Evolutionary conservation across 352 stramenopile species (phyloP).

Genomic region (Globisporangium parvum): DNA sequence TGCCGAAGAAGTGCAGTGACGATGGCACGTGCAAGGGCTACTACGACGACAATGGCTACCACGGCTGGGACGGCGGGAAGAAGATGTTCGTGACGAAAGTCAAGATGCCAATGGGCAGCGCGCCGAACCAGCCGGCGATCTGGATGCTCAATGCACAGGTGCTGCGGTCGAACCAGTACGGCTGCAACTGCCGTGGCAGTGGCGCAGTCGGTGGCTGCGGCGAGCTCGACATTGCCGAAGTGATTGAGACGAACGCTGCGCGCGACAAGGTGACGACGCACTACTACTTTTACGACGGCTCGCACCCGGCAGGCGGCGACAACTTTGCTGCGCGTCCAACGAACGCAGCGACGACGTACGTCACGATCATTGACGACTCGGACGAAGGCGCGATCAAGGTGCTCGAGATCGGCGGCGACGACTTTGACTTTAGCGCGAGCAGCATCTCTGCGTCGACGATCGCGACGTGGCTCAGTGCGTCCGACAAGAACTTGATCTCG

Average conservation of each 20-base stretch:
- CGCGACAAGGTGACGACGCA: conserved; percentile 60
- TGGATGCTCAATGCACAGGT: conserved; percentile 78
- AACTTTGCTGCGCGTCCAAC: conserved; percentile 34
- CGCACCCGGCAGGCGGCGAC: conserved; percentile 29
- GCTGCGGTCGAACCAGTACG: conserved; percentile 58
- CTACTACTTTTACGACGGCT: conserved; percentile 70
- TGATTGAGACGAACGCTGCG: conserved; percentile 53
- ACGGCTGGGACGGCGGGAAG: conserved; percentile 65
- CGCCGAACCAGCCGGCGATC: conserved; percentile 53
- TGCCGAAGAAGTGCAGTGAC: conserved; percentile 36
- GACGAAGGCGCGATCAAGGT: conserved; percentile 34
- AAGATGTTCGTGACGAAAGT: conserved; percentile 80
- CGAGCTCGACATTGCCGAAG: conserved; percentile 67
- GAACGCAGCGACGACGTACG: conserved; percentile 30
- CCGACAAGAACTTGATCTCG: conserved; percentile 28
- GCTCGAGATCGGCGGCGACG: conserved; percentile 29
- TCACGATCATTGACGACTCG: conserved; percentile 47
- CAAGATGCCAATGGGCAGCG: conserved; percentile 35
- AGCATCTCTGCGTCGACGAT: conserved; percentile 25
- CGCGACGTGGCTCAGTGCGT: conserved; percentile 26
- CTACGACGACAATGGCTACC: conserved; percentile 58
- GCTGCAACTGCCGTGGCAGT: conserved; percentile 65
- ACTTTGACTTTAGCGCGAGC: conserved; percentile 32
- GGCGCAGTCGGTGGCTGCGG: conserved; percentile 50
- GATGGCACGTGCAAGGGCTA: conserved; percentile 52